Base-by-base conservation (phyloP, 108 stramenopile species). In the Nannochloropsis oceanica region DNA sequence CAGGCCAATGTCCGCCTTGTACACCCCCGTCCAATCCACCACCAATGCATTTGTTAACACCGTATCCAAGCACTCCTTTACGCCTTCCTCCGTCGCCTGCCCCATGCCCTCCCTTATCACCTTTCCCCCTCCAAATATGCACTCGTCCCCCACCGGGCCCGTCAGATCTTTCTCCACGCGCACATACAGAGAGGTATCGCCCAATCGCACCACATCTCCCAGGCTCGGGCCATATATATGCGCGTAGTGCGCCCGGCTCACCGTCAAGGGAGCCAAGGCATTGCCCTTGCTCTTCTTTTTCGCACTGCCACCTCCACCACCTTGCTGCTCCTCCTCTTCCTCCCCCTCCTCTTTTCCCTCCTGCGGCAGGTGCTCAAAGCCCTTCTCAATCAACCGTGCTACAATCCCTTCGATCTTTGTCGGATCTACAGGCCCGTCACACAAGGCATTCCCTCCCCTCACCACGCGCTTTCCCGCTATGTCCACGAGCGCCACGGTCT, bases 31-130 rank as follows among this genome's bases (percentile, higher is more conserved):
- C 86, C 94, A 91, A 91, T 98, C 96, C 27, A 98, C 88, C 84
- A 98, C 94, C 34, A 96, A 89, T 11, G 98, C 98, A 90, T 98
- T 98, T 88, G 96, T 97, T 87, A 98, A 95, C 81, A 98, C 96
- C 11, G 88, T 90, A 89, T 98, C 98, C 84, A 97, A 86, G 8
- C 93, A 96, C 18, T 93, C 86, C 3, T 79, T 87, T 24, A 95
- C 87, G 11, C 82, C 73, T 12, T 94, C 92, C 42, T 92, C 91
- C 8, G 96, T 93, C 81, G 94, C 92, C 91, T 96, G 96, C 73
- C 98, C 98, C 95, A 97, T 96, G n/a, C 98, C 98, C 86, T 98
- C 98, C 59, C 98, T 94, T 59, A 98, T 85, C n/a, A 94, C 90
- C 90, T 98, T 98, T 80, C 98, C 98, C 12, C 96, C 98, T 59